phyloP scores from a whole-genome alignment of 2,329 filamentous ascomycete genomes.

The Neonectria magnoliae region DNA sequence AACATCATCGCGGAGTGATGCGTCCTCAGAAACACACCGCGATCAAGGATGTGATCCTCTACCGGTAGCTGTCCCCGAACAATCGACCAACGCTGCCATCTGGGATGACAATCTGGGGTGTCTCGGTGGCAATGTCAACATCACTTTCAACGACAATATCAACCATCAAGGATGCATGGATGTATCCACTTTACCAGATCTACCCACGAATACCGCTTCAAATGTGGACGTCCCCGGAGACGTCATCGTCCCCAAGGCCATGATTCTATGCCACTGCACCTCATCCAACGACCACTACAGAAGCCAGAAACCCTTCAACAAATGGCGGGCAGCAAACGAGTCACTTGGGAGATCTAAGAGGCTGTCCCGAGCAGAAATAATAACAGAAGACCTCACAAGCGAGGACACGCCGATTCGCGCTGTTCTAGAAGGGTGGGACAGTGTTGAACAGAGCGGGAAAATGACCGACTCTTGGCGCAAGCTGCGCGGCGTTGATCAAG shows the following conservation, averaged over 20 bases:
- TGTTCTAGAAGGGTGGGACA: conserved; percentile 43
- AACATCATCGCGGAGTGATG: background rate
- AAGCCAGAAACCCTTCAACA: conserved; percentile 17
- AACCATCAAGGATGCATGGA: background rate
- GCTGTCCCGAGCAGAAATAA: conserved; percentile 28
- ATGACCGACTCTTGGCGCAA: conserved; percentile 43
- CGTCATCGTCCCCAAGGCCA: background rate
- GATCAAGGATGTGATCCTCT: background rate
- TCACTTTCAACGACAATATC: background rate
- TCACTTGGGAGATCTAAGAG: conserved; percentile 22
- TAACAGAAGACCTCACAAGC: conserved; percentile 32
- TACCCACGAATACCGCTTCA: background rate
- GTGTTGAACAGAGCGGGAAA: conserved; percentile 37
- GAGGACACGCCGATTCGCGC: conserved; percentile 42
- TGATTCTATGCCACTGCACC: background rate
- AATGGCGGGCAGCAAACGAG: conserved; percentile 43
- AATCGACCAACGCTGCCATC: background rate
- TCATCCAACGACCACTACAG: background rate
- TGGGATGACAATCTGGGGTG: background rate
- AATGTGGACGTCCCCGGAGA: background rate
- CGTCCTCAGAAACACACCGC: background rate
- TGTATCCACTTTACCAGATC: no score
- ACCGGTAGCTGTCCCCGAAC: background rate
- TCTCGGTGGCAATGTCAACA: background rate
- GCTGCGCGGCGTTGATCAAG: conserved; percentile 38